Percentiles rank a stretch among this genome's conserved stretches.
Conservation (phyloP, 768 basidiomycete genomes). For the Antrodiella citrinella region DNA sequence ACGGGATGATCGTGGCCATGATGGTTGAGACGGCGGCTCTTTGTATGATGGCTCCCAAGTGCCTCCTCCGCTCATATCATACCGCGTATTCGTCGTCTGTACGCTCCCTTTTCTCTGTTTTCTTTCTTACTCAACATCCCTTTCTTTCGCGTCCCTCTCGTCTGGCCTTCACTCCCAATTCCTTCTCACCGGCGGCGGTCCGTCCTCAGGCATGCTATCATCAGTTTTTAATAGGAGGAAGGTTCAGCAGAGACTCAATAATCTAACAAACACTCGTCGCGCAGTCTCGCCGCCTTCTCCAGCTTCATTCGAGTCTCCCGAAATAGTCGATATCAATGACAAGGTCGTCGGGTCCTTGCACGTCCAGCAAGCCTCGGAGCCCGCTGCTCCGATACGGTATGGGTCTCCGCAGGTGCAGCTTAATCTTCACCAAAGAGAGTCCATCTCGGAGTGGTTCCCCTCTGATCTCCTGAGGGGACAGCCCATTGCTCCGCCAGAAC, state of each 20-base stretch:
- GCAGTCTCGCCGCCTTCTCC: slow-evolving; percentile 19
- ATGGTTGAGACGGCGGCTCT: neutral
- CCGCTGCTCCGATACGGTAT: neutral
- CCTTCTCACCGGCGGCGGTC: neutral
- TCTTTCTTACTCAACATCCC: neutral
- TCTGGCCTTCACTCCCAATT: neutral
- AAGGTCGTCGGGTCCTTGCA: slow-evolving; percentile 6
- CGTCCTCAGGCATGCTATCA: slow-evolving; percentile 10
- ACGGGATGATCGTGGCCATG: neutral
- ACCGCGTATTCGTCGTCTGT: neutral
- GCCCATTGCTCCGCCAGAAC: neutral
- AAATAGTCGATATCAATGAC: slow-evolving; percentile 16
- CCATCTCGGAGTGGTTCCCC: slow-evolving; percentile 18
- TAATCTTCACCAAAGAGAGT: slow-evolving; percentile 12
- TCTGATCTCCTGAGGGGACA: slow-evolving; percentile 10
- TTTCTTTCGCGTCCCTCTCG: neutral
- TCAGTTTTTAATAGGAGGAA: slow-evolving; percentile 18
- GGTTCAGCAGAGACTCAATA: slow-evolving; percentile 15
- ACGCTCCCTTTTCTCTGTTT: neutral
- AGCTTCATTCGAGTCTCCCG: slow-evolving; percentile 20
- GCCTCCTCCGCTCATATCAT: too few relatives aligned
- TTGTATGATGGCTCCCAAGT: neutral
- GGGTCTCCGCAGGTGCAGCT: slow-evolving; percentile 18
- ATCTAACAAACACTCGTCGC: slow-evolving; percentile 11
- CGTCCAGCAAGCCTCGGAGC: neutral